Conservation (phyloP, 306 rosid genomes). For the Gastrolobium villosum region DNA sequence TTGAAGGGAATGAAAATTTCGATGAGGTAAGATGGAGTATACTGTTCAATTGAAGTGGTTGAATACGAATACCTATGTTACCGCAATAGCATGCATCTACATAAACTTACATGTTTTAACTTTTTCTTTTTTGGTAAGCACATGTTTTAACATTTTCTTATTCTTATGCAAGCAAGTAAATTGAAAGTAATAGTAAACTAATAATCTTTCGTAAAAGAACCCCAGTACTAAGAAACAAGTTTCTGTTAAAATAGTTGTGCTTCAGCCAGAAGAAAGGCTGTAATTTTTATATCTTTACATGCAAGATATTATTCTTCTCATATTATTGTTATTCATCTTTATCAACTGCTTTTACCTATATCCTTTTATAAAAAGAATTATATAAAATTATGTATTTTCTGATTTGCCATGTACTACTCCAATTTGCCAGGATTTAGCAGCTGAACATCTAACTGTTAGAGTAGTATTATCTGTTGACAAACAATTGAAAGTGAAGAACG, state of each 20-base stretch:
- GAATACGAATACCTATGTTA: neutral
- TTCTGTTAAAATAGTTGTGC: no score
- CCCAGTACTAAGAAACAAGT: neutral
- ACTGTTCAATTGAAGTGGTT: neutral
- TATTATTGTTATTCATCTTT: neutral
- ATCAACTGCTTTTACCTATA: neutral
- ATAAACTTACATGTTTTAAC: neutral
- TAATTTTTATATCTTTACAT: no score
- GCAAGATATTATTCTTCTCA: neutral
- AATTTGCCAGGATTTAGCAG: constrained; percentile 62
- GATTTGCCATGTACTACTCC: constrained; percentile 9
- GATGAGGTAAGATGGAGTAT: constrained; percentile 57
- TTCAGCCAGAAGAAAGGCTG: no score
- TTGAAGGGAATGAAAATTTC: constrained; percentile 44
- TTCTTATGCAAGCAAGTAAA: constrained; percentile 19
- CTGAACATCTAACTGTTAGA: constrained; percentile 66
- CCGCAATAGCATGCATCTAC: neutral
- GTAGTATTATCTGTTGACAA: constrained; percentile 65
- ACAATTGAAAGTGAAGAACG: constrained; percentile 60
- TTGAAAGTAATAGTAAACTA: constrained; percentile 7
- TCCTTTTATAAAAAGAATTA: neutral
- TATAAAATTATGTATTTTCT: neutral
- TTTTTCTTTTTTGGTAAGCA: no score
- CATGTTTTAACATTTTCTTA: constrained; percentile 1
- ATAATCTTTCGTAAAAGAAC: neutral